phyloP scores from a whole-genome alignment of 352 stramenopile genomes.

The Pythium aquatile region DNA sequence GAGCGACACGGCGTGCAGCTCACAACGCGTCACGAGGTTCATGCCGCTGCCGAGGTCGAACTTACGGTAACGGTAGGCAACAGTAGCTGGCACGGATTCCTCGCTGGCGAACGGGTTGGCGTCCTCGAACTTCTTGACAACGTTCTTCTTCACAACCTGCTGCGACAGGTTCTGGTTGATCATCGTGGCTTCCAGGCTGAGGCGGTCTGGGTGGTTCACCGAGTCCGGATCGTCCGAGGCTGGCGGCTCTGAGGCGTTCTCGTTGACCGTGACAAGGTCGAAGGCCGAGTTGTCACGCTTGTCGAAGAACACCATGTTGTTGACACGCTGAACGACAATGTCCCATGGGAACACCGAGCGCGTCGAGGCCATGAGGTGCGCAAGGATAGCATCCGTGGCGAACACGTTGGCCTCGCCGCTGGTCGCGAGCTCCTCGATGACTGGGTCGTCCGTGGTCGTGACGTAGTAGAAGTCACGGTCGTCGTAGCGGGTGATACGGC shows the following conservation, averaged over 20 bases:
- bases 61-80: slow-evolving; percentile 97
- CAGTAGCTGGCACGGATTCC: slow-evolving; percentile 90
- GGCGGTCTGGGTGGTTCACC: slow-evolving; percentile 95
- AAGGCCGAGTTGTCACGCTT: slow-evolving; percentile 95
- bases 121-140: slow-evolving; percentile 59
- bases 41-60: slow-evolving; percentile 91
- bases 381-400: slow-evolving; percentile 96
- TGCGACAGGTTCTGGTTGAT: slow-evolving; percentile 99
- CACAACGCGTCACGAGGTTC: slow-evolving; percentile 92
- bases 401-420: slow-evolving; percentile 93
- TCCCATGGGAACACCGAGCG: slow-evolving; percentile 98
- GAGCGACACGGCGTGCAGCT: slow-evolving; percentile 91
- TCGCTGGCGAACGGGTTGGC: slow-evolving; percentile 96
- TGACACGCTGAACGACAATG: slow-evolving; percentile 91
- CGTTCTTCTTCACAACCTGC: slow-evolving; percentile 88
- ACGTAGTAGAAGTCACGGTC: slow-evolving; percentile 96
- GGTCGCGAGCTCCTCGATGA: slow-evolving; percentile 93
- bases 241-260: slow-evolving; percentile 94
- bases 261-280: slow-evolving; percentile 94
- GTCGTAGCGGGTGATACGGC: slow-evolving; percentile 74
- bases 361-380: slow-evolving; percentile 96
- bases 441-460: slow-evolving; percentile 95
- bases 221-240: slow-evolving; percentile 79
- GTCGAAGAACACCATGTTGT: slow-evolving; percentile 97
- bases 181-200: slow-evolving; percentile 96